Evolutionary conservation across 225 moss, liverwort and hornwort genomes (phyloP).

Genomic region (Pleurozium schreberi): DNA sequence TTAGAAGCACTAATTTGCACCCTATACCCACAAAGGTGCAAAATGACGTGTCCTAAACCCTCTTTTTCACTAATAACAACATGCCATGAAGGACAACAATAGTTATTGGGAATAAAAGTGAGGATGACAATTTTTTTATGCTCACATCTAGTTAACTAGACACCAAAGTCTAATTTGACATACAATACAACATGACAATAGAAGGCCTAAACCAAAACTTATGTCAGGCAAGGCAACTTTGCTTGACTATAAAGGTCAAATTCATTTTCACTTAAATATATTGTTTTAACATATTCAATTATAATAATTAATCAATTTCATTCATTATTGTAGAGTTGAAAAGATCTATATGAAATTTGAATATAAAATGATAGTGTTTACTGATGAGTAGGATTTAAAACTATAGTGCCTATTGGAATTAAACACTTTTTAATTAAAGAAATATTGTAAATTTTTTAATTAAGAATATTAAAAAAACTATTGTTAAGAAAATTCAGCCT

Average conservation of each 20-base stretch:
- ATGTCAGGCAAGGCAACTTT: not conserved
- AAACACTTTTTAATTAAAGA: no score
- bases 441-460: no score
- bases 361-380: not conserved
- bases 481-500: no score
- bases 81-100: not conserved
- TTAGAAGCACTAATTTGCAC: accelerated
- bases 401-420: accelerated
- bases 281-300: not conserved
- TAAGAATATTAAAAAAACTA: accelerated
- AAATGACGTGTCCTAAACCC: not conserved
- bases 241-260: accelerated
- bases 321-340: not conserved
- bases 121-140: not conserved
- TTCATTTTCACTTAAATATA: not conserved
- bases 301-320: no score
- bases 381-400: no score
- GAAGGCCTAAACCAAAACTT: accelerated
- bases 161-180: no score
- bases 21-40: accelerated
- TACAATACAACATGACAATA: accelerated
- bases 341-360: not conserved
- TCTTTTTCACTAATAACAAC: not conserved
- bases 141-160: not conserved
- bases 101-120: no score